Evolutionary conservation across 345 rosid species (phyloP), one percentile per base, ranked within the genome.

Genomic region (Rhodamnia rubescens): DNA sequence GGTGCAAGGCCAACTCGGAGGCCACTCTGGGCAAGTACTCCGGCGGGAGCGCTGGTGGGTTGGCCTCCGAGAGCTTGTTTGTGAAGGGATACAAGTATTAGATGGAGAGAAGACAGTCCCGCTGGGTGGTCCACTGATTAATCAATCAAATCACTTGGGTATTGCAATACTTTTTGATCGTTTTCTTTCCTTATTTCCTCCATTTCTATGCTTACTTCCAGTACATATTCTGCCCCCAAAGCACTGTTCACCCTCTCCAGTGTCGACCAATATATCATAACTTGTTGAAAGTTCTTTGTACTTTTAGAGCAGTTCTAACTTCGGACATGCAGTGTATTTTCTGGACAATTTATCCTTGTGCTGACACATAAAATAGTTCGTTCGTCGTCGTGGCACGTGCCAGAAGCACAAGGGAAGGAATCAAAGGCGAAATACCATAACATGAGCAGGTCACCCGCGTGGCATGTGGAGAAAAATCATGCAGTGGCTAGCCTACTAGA

Each of bases 1-100:
- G 99, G 89, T 95, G 98, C 95, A 93, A 92, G 91, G 95, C 93
- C 40, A 97, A 94, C 87, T 95, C 98, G 1, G 97, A 95, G 4
- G 98, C 98, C 74, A 95, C 96, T 4, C 92, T 97, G 8, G 98
- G 97, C 32, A 93, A 95, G 89, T 95, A 92, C 84, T 40, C 74
- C 0, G 94, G 95, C 1, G 93, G 90, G 47, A 85, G 84, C 74
- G 94, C 90, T 8, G 93, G 93, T 49, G 93, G 95, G 12, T 88
- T 94, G 88, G 97, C 96, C 83, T 94, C 97, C 0, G 96, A 97
- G 93, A 95, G 98, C 90, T 88, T 97, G 93, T 94, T 85, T 58
- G 98, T 92, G 78, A 91, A 95, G 89, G 99, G 92, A 18, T 97
- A 97, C 93, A 97, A 95, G 91, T 95, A 97, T 87, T 96, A 83